Conservation (phyloP, 208 protist genomes). For the Trypanosoma mega region DNA sequence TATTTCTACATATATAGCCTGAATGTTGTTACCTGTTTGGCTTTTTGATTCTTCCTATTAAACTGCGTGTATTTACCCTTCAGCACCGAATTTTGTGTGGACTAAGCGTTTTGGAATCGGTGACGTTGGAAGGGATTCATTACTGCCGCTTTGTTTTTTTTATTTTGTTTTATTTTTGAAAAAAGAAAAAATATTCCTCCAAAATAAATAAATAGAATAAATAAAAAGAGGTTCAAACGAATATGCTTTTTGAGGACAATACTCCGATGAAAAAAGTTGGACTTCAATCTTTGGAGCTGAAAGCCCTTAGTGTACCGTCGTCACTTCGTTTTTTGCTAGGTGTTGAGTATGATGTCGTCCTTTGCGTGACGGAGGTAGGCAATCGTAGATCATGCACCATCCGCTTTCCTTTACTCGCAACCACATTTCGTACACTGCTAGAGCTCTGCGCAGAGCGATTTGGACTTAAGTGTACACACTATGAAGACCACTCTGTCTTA, state of each 20-base stretch:
- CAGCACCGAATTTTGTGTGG: too few relatives aligned
- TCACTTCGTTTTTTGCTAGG: constrained; percentile 73
- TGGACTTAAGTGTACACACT: constrained; percentile 44
- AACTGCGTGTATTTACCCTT: too few relatives aligned
- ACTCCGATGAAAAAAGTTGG: constrained; percentile 29
- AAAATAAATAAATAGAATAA: too few relatives aligned
- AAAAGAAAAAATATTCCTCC: too few relatives aligned
- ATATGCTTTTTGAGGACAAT: not conserved
- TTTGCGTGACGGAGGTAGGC: constrained; percentile 62
- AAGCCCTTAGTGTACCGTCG: constrained; percentile 72
- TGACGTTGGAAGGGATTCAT: too few relatives aligned
- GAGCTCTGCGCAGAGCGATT: constrained; percentile 70
- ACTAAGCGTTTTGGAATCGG: too few relatives aligned
- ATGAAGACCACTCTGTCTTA: constrained; percentile 49
- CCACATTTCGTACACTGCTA: constrained; percentile 73
- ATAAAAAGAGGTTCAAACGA: too few relatives aligned
- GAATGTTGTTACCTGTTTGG: too few relatives aligned
- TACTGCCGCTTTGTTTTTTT: too few relatives aligned
- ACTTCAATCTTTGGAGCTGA: constrained; percentile 71
- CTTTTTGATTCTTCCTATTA: too few relatives aligned
- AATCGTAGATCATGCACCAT: constrained; percentile 45
- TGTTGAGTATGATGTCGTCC: constrained; percentile 75
- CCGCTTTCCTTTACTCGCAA: constrained; percentile 61
- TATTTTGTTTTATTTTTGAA: too few relatives aligned
- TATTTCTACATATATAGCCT: too few relatives aligned